Evolutionary conservation across 2,329 filamentous ascomycete genomes (phyloP).

Genomic region (Macrophomina tecta): DNA sequence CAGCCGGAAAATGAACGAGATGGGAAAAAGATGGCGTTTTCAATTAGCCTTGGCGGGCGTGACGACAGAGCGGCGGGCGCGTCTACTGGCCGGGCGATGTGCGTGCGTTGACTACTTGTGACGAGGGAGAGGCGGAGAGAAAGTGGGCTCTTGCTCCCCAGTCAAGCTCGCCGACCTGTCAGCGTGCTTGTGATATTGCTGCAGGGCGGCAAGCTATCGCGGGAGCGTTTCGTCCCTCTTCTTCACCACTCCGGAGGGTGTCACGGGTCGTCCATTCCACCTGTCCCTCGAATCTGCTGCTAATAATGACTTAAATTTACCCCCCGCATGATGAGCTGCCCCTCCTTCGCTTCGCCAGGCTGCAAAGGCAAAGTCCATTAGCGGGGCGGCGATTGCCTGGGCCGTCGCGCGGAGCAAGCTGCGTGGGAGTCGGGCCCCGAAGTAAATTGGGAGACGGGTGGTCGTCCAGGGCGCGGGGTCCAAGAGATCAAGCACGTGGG

Average conservation of each 20-base stretch:
- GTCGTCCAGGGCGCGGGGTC: background rate
- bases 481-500: conserved; percentile 11
- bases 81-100: background rate
- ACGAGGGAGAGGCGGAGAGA: background rate
- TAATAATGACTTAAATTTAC: no score
- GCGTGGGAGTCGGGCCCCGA: background rate
- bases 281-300: no score
- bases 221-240: background rate
- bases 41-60: background rate
- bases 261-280: no score
- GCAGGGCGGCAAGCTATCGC: background rate
- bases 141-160: background rate
- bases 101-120: background rate
- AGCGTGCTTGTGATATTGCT: background rate
- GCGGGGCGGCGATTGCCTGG: background rate
- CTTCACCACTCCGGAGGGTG: no score
- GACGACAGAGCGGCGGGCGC: background rate
- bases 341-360: background rate
- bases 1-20: background rate
- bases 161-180: background rate
- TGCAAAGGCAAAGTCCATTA: no score
- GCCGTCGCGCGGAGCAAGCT: background rate
- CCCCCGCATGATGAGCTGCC: background rate
- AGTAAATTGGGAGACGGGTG: background rate
- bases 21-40: background rate